phyloP scores from a whole-genome alignment of 1,284 basidiomycete species.

The Vanrija sp. region DNA sequence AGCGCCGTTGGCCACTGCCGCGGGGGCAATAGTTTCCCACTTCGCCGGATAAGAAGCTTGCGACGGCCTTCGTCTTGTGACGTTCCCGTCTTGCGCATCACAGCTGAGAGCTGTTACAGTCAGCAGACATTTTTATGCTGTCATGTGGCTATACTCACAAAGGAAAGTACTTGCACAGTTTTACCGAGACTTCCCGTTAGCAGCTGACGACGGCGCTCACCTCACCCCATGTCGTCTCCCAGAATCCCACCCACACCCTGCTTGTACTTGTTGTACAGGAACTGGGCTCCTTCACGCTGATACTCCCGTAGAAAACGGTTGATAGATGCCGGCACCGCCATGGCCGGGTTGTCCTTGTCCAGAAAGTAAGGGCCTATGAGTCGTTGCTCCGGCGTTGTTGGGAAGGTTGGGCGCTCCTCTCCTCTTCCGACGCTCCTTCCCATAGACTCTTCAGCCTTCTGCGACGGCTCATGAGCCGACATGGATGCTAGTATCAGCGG shows the following conservation, averaged over 20 bases:
- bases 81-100: slow-evolving; percentile 53
- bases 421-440: neutral
- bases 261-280: slow-evolving; percentile 51
- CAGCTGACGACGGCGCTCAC: neutral
- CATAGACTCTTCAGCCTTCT: neutral
- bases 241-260: slow-evolving; percentile 49
- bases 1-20: slow-evolving; percentile 43
- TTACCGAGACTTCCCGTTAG: slow-evolving; percentile 43
- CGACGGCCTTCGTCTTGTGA: slow-evolving; percentile 36
- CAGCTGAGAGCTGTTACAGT: slow-evolving; percentile 46
- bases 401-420: slow-evolving; percentile 23
- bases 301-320: slow-evolving; percentile 53
- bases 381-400: slow-evolving; percentile 11
- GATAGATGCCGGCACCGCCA: slow-evolving; percentile 48
- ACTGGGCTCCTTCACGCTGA: slow-evolving; percentile 51
- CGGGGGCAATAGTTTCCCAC: slow-evolving; percentile 15
- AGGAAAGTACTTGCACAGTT: slow-evolving; percentile 43
- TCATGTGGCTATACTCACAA: slow-evolving; percentile 24
- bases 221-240: slow-evolving; percentile 55
- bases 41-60: slow-evolving; percentile 25
- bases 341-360: slow-evolving; percentile 20
- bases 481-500: neutral
- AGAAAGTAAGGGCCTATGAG: slow-evolving; percentile 25
- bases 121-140: neutral
- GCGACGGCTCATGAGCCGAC: neutral